Conservation (phyloP, 768 basidiomycete species). For the Termitomyces sp. region DNA sequence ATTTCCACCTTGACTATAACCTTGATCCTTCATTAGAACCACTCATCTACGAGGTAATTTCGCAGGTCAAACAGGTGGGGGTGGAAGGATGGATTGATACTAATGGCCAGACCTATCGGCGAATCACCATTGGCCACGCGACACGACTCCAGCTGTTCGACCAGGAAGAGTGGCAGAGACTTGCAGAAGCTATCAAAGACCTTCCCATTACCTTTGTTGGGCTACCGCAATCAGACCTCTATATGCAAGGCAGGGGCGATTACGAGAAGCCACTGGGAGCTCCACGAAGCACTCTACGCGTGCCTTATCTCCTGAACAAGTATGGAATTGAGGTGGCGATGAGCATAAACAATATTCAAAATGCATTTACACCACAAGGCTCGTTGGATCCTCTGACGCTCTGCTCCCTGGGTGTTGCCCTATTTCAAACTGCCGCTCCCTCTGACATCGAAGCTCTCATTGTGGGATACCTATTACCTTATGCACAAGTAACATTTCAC, state of each 20-base stretch:
- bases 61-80: conserved; percentile 28
- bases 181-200: conserved; percentile 35
- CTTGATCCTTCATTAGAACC: conserved; percentile 48
- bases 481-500: background rate
- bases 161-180: conserved; percentile 40
- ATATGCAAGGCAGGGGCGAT: conserved; percentile 57
- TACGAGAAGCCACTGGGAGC: conserved; percentile 34
- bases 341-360: conserved; percentile 64
- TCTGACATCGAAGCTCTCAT: conserved; percentile 43
- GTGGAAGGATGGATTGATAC: conserved; percentile 16
- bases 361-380: conserved; percentile 70
- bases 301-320: conserved; percentile 41
- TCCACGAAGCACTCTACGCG: conserved; percentile 54
- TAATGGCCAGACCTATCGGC: conserved; percentile 24
- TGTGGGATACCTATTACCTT: conserved; percentile 26
- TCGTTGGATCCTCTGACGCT: conserved; percentile 58
- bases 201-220: conserved; percentile 54
- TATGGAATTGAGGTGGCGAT: conserved; percentile 49
- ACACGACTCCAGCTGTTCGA: conserved; percentile 55
- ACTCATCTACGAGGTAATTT: conserved; percentile 54
- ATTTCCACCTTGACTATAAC: conserved; percentile 71
- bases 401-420: conserved; percentile 52
- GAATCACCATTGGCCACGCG: conserved; percentile 59
- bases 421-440: conserved; percentile 57
- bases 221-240: conserved; percentile 63